Evolutionary conservation across 805 yeast genomes (phyloP).

Genomic region (Jamesozyma rosinii): DNA sequence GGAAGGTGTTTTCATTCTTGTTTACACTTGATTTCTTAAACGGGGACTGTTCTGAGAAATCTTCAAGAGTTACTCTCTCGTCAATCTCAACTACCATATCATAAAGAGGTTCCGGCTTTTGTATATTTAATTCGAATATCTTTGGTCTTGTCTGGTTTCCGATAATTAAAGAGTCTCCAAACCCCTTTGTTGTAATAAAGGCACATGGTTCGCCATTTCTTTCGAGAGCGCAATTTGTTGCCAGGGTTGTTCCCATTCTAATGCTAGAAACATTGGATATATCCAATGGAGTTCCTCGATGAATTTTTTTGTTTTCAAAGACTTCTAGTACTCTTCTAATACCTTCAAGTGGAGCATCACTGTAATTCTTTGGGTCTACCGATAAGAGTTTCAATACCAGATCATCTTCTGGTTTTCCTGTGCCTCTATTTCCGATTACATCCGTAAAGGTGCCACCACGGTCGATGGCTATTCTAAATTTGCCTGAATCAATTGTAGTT

Average conservation of each 20-base stretch:
- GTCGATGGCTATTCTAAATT: slow-evolving; percentile 38
- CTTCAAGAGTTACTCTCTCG: slow-evolving; percentile 81
- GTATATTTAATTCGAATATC: slow-evolving; percentile 74
- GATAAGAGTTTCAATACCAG: slow-evolving; percentile 70
- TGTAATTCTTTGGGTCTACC: slow-evolving; percentile 79
- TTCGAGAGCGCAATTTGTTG: slow-evolving; percentile 89
- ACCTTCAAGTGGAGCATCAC: slow-evolving; percentile 90
- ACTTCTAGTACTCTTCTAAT: slow-evolving; percentile 67
- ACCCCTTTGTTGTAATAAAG: slow-evolving; percentile 79
- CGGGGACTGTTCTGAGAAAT: slow-evolving; percentile 64
- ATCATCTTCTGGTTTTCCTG: slow-evolving; percentile 44
- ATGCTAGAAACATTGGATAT: slow-evolving; percentile 56
- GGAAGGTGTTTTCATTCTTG: slow-evolving; percentile 30
- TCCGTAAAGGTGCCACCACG: slow-evolving; percentile 94
- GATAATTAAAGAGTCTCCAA: slow-evolving; percentile 68
- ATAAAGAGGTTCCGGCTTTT: slow-evolving; percentile 63
- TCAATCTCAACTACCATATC: slow-evolving; percentile 74
- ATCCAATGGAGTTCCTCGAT: slow-evolving; percentile 53
- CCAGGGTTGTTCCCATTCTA: slow-evolving; percentile 91
- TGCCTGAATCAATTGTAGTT: not conserved
- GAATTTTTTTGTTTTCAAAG: slow-evolving; percentile 44
- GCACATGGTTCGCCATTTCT: slow-evolving; percentile 88
- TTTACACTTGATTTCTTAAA: slow-evolving; percentile 20
- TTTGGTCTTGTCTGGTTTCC: slow-evolving; percentile 91
- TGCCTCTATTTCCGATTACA: slow-evolving; percentile 43